A percentile compares a stretch with the other conserved stretches of the same genome.
phyloP scores from a whole-genome alignment of 2,329 filamentous ascomycete species.

The Dactylellina drechsleri region DNA sequence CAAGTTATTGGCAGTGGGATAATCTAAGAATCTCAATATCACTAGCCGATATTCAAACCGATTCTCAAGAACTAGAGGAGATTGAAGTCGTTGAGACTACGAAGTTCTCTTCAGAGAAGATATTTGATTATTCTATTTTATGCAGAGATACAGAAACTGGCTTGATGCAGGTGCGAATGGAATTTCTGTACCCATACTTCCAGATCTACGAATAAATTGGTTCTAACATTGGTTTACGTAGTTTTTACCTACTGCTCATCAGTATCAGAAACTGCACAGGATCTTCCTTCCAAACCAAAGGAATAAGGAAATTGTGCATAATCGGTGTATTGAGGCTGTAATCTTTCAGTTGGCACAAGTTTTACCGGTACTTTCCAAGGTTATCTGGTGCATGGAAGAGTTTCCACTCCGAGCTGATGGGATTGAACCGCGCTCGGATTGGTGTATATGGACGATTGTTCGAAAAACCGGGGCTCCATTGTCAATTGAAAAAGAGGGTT shows the following conservation, averaged over 20 bases:
- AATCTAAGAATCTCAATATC: constrained; percentile 20
- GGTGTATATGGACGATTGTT: constrained; percentile 9
- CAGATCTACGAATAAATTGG: not conserved
- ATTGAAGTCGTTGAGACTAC: not conserved
- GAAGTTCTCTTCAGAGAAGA: not conserved
- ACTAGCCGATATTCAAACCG: constrained; percentile 2
- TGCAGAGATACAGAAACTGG: constrained; percentile 5
- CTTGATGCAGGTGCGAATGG: not conserved
- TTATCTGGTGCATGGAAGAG: constrained; percentile 24
- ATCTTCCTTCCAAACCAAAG: constrained; percentile 19
- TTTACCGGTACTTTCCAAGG: not conserved
- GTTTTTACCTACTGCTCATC: constrained; percentile 2
- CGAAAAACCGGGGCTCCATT: not conserved
- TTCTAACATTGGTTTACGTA: not conserved
- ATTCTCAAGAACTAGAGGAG: not conserved
- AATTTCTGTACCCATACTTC: not conserved
- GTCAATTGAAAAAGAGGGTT: constrained; percentile 1
- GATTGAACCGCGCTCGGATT: constrained; percentile 11
- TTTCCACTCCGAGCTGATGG: constrained; percentile 7
- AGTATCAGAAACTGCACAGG: constrained; percentile 1
- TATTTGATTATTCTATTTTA: constrained; percentile 8
- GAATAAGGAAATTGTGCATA: not conserved
- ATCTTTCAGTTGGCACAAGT: not conserved
- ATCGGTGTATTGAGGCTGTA: not conserved
- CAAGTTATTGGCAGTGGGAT: constrained; percentile 15